These are phyloP conservation scores for Colletotrichum trifolii DNA, from an alignment of 2,329 filamentous ascomycete genomes.

Conservation along the genomic window DNA sequence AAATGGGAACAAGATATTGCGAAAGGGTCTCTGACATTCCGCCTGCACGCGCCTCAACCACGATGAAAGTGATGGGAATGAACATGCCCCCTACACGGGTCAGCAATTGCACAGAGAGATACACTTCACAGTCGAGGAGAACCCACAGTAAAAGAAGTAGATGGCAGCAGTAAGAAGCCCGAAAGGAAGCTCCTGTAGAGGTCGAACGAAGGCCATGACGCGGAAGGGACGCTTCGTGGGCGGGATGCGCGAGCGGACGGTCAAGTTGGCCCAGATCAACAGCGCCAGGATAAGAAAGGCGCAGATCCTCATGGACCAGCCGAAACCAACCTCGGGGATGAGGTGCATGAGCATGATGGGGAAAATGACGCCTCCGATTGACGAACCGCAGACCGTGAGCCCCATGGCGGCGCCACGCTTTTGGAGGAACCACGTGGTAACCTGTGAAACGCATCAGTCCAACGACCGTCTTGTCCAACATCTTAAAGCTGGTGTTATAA, in stretches of 20 bases:
- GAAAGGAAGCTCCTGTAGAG: constrained; percentile 44
- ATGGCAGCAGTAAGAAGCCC: constrained; percentile 43
- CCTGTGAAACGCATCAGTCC: not conserved
- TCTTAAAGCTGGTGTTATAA: not conserved
- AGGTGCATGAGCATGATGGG: constrained; percentile 51
- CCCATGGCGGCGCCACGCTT: constrained; percentile 43
- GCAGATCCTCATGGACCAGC: constrained; percentile 51
- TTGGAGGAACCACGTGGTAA: constrained; percentile 39
- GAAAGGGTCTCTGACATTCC: constrained; percentile 38
- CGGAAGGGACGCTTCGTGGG: constrained; percentile 36
- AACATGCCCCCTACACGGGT: constrained; percentile 19
- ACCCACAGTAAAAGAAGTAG: constrained; percentile 42
- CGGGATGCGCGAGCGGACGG: constrained; percentile 40
- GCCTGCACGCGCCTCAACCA: constrained; percentile 37
- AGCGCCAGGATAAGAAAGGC: constrained; percentile 50
- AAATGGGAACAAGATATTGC: constrained; percentile 40
- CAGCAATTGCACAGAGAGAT: too few species aligned
- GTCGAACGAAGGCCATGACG: constrained; percentile 43
- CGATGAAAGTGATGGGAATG: constrained; percentile 38
- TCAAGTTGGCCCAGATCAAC: constrained; percentile 46
- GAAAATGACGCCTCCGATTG: constrained; percentile 52
- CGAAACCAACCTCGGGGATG: constrained; percentile 48
- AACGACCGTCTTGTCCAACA: too few species aligned
- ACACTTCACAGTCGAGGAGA: too few species aligned
- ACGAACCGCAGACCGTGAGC: constrained; percentile 41